phyloP scores from a whole-genome alignment of 805 yeast species.

The Candida ortonii region DNA sequence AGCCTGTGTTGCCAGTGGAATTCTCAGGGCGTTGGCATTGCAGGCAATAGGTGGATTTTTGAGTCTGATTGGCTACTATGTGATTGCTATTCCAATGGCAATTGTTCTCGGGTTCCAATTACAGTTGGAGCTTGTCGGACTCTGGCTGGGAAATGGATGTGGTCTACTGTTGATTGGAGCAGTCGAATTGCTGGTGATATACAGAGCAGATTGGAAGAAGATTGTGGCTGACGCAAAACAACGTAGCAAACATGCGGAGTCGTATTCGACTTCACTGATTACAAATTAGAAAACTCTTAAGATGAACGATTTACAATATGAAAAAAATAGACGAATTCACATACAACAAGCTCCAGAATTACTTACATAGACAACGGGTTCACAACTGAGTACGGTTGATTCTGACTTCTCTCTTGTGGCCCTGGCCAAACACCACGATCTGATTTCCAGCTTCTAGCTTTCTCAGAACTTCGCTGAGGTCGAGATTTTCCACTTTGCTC shows the following conservation, averaged over 20 bases:
- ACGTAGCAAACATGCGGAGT: constrained; percentile 12
- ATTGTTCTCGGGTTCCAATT: constrained; percentile 51
- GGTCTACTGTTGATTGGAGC: constrained; percentile 58
- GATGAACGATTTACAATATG: no score
- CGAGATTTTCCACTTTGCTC: constrained; percentile 65
- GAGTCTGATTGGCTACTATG: constrained; percentile 69
- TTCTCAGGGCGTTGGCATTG: constrained; percentile 71
- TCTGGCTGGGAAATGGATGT: constrained; percentile 72
- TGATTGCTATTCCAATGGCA: constrained; percentile 67
- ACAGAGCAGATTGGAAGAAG: constrained; percentile 51
- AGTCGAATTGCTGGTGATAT: constrained; percentile 45
- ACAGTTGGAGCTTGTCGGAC: constrained; percentile 52
- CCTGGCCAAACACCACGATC: constrained; percentile 67
- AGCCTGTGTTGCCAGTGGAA: constrained; percentile 69
- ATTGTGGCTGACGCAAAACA: constrained; percentile 35
- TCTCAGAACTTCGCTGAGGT: constrained; percentile 63
- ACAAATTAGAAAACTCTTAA: no score
- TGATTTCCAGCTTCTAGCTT: constrained; percentile 70
- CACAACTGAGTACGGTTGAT: constrained; percentile 18
- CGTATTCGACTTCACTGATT: no score
- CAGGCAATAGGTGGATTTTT: constrained; percentile 71
- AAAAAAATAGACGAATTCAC: no score
- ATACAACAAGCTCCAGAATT: background rate
- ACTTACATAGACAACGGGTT: constrained; percentile 1
- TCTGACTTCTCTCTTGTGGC: constrained; percentile 60